These are phyloP conservation scores for Chimonanthus salicifolius DNA, from an alignment of 164 flowering plant genomes.

Conservation along the genomic window DNA sequence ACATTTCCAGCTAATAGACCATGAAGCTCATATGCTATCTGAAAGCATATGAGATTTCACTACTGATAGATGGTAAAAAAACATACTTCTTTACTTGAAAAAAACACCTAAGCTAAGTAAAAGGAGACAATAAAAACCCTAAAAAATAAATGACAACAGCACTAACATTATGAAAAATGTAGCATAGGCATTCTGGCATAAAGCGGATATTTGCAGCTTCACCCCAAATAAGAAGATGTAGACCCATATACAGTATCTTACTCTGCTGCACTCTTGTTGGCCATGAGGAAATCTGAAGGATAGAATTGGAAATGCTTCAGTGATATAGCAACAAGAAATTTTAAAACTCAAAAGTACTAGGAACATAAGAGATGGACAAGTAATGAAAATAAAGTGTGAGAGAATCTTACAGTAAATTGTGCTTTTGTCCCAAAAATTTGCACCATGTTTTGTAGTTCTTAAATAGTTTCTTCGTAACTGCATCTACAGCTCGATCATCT, in stretches of 20 bases:
- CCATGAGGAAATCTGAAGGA: conserved; percentile 75
- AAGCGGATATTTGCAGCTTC: conserved; percentile 97
- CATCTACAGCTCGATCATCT: conserved; percentile 90
- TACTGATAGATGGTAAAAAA: neutral
- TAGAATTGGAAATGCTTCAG: neutral
- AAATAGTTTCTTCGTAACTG: conserved; percentile 78
- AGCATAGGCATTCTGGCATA: conserved; percentile 98
- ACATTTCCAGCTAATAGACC: conserved; percentile 96
- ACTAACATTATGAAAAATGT: conserved; percentile 93
- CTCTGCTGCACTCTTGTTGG: conserved; percentile 84
- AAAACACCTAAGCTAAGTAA: neutral
- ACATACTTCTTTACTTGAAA: too few species aligned
- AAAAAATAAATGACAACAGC: conserved; percentile 2
- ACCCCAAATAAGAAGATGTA: conserved; percentile 96
- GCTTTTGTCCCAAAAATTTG: conserved; percentile 89
- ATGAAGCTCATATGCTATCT: conserved; percentile 99
- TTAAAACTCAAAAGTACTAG: neutral
- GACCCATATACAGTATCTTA: conserved; percentile 92
- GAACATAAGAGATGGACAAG: neutral
- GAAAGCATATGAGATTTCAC: conserved; percentile 8
- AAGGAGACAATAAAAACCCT: neutral
- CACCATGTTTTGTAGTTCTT: conserved; percentile 98
- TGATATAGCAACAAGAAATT: neutral
- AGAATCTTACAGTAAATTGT: conserved; percentile 64
- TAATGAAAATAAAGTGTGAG: neutral